Base-by-base conservation (phyloP, 306 rosid genomes). In the Canavalia ensiformis region DNA sequence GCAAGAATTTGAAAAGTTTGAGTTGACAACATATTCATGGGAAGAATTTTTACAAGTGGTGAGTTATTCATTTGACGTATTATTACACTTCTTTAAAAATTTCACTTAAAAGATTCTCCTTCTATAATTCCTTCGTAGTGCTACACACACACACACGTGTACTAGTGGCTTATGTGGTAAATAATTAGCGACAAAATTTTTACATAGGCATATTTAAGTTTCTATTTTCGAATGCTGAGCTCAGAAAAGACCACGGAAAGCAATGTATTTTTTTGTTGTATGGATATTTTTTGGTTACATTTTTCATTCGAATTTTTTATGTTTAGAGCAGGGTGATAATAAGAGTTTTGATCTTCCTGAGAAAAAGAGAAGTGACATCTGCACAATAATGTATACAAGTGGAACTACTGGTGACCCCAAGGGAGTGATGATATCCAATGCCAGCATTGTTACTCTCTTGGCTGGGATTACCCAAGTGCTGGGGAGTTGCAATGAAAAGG, bases 401-500 rank as follows among this genome's bases (percentile, higher is more conserved):
- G 97, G 97, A 86, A 93, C 99, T 45, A 95, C 99, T 51, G 97
- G 99, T 79, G 97, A 95, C 47, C 99, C 97, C 47, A 95, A 95
- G 83, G 99, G 99, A 70, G 99, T 95, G n/a, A 7, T 91, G 87
- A 81, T 92, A 82, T 89, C 98, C 74, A 93, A 95, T 80, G 95
- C 90, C 50, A 86, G 90, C 92, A 93, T 95, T 60, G 76, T 93
- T 82, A 81, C 93, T 60, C 82, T 93, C 51, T 68, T 95, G 76
- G 82, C 89, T 77, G 97, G 90, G 44, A 88, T 93, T 34, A 76
- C 84, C 18, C 33, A 39, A 35, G 5, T 92, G 50, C 78, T 95
- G 8, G 83, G 35, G 71, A 62, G 84, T 79, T 92, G 89, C 64
- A 84, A 93, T 29, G 97, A 84, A 81, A 5, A 69, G 57, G 97